Percentiles rank a stretch among this genome's conserved stretches.
phyloP scores from a whole-genome alignment of 192 early-diverging fungal genomes.

The Mortierella antarctica region DNA sequence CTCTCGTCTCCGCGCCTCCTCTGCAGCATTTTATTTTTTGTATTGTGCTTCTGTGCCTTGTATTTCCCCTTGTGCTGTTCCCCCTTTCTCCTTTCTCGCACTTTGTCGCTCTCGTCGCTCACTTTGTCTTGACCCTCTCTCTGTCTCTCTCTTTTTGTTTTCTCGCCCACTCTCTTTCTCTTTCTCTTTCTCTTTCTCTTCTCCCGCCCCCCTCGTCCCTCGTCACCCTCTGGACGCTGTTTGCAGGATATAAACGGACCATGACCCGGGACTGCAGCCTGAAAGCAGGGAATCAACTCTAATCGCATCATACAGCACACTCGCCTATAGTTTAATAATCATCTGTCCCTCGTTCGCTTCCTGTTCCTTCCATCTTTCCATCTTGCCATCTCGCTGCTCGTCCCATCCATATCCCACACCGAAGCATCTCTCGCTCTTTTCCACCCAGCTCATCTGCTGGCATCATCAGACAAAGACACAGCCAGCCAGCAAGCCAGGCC shows the following conservation, averaged over 20 bases:
- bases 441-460: no score
- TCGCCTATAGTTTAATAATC: no score
- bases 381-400: no score
- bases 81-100: background rate
- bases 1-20: background rate
- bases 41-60: background rate
- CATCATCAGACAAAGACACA: no score
- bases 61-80: background rate
- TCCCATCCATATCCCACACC: no score
- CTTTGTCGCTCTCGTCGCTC: background rate
- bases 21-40: background rate
- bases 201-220: background rate
- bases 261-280: no score
- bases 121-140: background rate
- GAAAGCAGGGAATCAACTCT: no score
- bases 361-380: no score
- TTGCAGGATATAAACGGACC: background rate
- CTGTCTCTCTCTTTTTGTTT: background rate
- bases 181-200: background rate
- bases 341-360: no score
- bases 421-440: no score
- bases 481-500: no score
- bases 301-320: no score
- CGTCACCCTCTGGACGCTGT: background rate
- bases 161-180: background rate